Evolutionary conservation across 768 basidiomycete genomes (phyloP).

Genomic region (Amanita muscaria): DNA sequence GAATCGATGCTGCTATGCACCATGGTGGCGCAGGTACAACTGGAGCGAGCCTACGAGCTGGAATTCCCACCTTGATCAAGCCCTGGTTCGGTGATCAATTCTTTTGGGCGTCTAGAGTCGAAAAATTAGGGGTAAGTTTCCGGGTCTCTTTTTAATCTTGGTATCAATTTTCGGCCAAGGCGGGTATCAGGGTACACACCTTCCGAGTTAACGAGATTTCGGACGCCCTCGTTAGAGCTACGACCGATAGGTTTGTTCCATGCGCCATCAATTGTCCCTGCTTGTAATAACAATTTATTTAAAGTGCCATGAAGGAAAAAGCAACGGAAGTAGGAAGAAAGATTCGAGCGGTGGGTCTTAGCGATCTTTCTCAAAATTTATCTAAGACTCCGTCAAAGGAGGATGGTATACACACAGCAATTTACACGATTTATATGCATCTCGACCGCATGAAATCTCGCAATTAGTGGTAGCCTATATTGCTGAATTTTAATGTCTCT

Average conservation of each 20-base stretch:
- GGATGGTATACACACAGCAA: constrained; percentile 50
- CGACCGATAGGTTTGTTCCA: constrained; percentile 37
- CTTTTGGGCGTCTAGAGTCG: constrained; percentile 59
- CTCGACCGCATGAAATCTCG: constrained; percentile 20
- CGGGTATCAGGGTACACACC: constrained; percentile 41
- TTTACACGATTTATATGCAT: constrained; percentile 47
- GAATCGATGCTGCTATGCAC: constrained; percentile 54
- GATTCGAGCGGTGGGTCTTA: constrained; percentile 24
- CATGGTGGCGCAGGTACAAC: constrained; percentile 70
- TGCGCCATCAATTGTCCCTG: background rate
- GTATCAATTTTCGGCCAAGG: too few relatives aligned
- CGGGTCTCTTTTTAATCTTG: too few relatives aligned
- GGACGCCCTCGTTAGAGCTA: constrained; percentile 47
- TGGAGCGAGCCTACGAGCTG: constrained; percentile 55
- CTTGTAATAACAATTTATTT: background rate
- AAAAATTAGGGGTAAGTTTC: constrained; percentile 45
- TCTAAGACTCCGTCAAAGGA: constrained; percentile 28
- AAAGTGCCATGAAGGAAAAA: constrained; percentile 51
- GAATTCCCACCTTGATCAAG: constrained; percentile 59
- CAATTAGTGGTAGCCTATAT: background rate
- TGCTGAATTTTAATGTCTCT: background rate
- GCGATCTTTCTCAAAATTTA: background rate
- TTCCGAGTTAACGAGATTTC: constrained; percentile 39
- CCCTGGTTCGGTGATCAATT: constrained; percentile 68
- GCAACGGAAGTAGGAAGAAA: constrained; percentile 34